phyloP scores from a whole-genome alignment of 1,284 basidiomycete genomes.

The Testicularia cyperi region DNA sequence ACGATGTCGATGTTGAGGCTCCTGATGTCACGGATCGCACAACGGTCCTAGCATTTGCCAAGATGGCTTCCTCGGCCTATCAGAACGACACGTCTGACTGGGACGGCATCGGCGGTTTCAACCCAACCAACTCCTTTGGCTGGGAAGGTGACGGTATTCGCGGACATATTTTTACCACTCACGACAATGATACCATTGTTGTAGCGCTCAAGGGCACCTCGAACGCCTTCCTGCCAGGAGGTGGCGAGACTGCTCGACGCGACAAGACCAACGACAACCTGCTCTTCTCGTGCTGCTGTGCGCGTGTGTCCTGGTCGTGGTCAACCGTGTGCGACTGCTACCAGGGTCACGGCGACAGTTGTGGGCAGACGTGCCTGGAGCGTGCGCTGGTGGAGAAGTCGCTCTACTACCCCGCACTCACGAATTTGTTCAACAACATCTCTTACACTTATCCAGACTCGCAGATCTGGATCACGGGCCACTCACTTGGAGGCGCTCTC shows the following conservation, averaged over 20 bases:
- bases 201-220: slow-evolving; percentile 94
- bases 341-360: slow-evolving; percentile 63
- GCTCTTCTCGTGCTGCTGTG: slow-evolving; percentile 98
- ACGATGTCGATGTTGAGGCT: slow-evolving; percentile 63
- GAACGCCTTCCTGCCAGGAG: slow-evolving; percentile 73
- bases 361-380: slow-evolving; percentile 80
- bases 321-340: slow-evolving; percentile 91
- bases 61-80: slow-evolving; percentile 93
- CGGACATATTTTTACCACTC: slow-evolving; percentile 71
- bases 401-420: slow-evolving; percentile 91
- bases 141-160: slow-evolving; percentile 90
- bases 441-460: slow-evolving; percentile 89
- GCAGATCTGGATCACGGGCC: slow-evolving; percentile 89
- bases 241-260: slow-evolving; percentile 81
- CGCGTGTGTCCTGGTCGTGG: slow-evolving; percentile 91
- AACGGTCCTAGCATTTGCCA: slow-evolving; percentile 79
- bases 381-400: slow-evolving; percentile 76
- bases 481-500: slow-evolving; percentile 84
- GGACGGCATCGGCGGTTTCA: slow-evolving; percentile 53
- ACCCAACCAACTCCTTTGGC: slow-evolving; percentile 74
- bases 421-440: slow-evolving; percentile 63
- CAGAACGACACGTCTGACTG: slow-evolving; percentile 34
- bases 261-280: slow-evolving; percentile 95
- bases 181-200: slow-evolving; percentile 75
- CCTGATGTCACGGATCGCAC: slow-evolving; percentile 74